These are phyloP conservation scores for Sporothrix schenckii DNA, from an alignment of 2,329 filamentous ascomycete genomes.

Conservation along the genomic window DNA sequence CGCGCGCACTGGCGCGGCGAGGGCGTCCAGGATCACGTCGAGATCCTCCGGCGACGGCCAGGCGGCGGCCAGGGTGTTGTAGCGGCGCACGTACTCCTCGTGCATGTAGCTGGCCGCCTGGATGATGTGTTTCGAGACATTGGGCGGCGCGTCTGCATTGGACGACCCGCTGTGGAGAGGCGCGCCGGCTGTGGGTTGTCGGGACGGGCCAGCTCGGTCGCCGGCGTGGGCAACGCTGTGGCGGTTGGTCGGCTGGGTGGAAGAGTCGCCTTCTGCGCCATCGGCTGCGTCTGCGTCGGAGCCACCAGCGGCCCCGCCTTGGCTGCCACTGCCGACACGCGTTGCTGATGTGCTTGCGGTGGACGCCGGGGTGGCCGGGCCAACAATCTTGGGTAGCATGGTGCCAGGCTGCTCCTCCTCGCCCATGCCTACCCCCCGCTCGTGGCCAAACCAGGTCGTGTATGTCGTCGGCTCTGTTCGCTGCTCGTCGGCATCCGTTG, in stretches of 20 bases:
- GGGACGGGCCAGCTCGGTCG: too few relatives aligned
- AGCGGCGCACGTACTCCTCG: slow-evolving; percentile 27
- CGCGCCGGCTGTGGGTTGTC: background rate
- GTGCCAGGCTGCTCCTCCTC: slow-evolving; percentile 8
- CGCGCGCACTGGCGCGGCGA: slow-evolving; percentile 2
- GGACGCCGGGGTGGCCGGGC: slow-evolving; percentile 13
- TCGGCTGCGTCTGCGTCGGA: background rate
- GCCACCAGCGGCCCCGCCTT: background rate
- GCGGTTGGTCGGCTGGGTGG: background rate
- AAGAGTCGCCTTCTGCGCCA: background rate
- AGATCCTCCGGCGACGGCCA: slow-evolving; percentile 29
- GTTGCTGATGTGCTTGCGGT: background rate
- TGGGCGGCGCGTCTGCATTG: background rate
- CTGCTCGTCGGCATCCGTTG: background rate
- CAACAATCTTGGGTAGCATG: background rate
- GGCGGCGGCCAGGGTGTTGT: slow-evolving; percentile 21
- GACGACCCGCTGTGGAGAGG: background rate
- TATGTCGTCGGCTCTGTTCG: background rate
- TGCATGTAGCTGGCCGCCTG: slow-evolving; percentile 5
- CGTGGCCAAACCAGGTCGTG: slow-evolving; percentile 31
- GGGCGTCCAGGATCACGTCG: background rate
- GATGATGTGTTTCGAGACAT: background rate
- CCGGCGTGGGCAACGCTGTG: background rate
- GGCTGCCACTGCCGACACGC: background rate
- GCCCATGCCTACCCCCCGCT: slow-evolving; percentile 3